Evolutionary conservation across 2,329 filamentous ascomycete species (phyloP).

Genomic region (Dactylellina haptotyla): DNA sequence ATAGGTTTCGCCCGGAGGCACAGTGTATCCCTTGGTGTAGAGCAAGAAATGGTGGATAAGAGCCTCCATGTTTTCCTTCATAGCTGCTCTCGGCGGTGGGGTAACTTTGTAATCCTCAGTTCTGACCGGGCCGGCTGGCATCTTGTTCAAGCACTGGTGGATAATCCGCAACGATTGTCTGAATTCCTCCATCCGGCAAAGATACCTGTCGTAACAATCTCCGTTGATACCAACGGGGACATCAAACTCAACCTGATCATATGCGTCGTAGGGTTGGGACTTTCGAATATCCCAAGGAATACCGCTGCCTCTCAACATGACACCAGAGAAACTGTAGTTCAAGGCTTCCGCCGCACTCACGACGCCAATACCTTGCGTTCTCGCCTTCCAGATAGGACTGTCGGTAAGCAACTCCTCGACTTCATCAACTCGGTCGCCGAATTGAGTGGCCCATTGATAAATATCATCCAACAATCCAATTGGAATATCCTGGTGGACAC

Average conservation of each 20-base stretch:
- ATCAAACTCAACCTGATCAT: slow-evolving; percentile 97
- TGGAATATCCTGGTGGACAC: slow-evolving; percentile 94
- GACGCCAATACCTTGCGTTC: slow-evolving; percentile 90
- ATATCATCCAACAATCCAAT: slow-evolving; percentile 96
- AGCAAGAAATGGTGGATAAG: slow-evolving; percentile 99
- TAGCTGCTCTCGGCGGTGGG: slow-evolving; percentile 92
- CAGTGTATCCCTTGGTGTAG: slow-evolving; percentile 97
- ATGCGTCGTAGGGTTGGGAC: slow-evolving; percentile 95
- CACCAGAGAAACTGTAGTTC: slow-evolving; percentile 94
- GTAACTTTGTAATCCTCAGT: slow-evolving; percentile 99
- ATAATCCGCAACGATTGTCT: slow-evolving; percentile 97
- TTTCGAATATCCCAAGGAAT: slow-evolving; percentile 97
- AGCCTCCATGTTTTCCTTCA: slow-evolving; percentile 99
- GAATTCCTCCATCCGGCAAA: slow-evolving; percentile 99
- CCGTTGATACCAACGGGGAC: slow-evolving; percentile 95
- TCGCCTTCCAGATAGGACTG: slow-evolving; percentile 98
- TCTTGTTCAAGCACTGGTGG: slow-evolving; percentile 98
- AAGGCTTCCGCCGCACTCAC: slow-evolving; percentile 92
- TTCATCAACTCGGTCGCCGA: slow-evolving; percentile 97
- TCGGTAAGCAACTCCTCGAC: slow-evolving; percentile 98
- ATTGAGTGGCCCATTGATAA: slow-evolving; percentile 99
- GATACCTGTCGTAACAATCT: slow-evolving; percentile 98
- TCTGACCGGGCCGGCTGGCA: slow-evolving; percentile 91
- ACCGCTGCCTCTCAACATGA: slow-evolving; percentile 97
- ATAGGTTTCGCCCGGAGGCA: slow-evolving; percentile 97